phyloP scores from a whole-genome alignment of 805 yeast genomes.

The Nakazawaea peltata region DNA sequence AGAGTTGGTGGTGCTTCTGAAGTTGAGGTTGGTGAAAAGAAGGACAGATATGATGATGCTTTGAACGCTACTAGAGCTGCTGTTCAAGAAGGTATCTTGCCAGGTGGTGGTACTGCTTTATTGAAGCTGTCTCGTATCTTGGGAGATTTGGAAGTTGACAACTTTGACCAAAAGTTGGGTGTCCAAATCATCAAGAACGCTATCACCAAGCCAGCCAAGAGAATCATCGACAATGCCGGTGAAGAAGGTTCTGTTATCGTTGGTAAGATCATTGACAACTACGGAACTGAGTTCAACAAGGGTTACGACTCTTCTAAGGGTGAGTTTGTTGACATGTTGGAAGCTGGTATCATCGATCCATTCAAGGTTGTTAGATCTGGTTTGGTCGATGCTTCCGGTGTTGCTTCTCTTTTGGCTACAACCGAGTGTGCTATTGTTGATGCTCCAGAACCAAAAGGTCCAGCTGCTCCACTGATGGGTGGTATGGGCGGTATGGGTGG shows the following conservation, averaged over 20 bases:
- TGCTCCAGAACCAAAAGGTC: constrained; percentile 74
- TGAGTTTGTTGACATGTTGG: constrained; percentile 91
- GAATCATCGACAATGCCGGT: constrained; percentile 94
- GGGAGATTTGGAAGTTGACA: constrained; percentile 62
- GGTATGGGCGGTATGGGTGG: constrained; percentile 60
- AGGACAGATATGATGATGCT: constrained; percentile 98
- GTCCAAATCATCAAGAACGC: constrained; percentile 90
- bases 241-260: constrained; percentile 96
- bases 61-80: constrained; percentile 98
- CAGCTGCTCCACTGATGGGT: constrained; percentile 50
- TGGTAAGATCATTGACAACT: constrained; percentile 66
- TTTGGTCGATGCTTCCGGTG: constrained; percentile 93
- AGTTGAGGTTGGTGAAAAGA: constrained; percentile 98
- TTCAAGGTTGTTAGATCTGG: constrained; percentile 97
- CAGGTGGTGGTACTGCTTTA: constrained; percentile 99
- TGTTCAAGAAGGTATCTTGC: constrained; percentile 95
- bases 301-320: constrained; percentile 94
- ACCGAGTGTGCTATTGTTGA: constrained; percentile 98
- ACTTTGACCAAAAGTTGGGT: constrained; percentile 96
- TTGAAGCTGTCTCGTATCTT: constrained; percentile 81
- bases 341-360: constrained; percentile 96
- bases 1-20: constrained; percentile 97
- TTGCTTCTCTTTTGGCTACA: constrained; percentile 93
- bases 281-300: constrained; percentile 66
- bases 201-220: constrained; percentile 90